phyloP scores from a whole-genome alignment of 495 filamentous ascomycete species.

The Talaromyces liani region DNA sequence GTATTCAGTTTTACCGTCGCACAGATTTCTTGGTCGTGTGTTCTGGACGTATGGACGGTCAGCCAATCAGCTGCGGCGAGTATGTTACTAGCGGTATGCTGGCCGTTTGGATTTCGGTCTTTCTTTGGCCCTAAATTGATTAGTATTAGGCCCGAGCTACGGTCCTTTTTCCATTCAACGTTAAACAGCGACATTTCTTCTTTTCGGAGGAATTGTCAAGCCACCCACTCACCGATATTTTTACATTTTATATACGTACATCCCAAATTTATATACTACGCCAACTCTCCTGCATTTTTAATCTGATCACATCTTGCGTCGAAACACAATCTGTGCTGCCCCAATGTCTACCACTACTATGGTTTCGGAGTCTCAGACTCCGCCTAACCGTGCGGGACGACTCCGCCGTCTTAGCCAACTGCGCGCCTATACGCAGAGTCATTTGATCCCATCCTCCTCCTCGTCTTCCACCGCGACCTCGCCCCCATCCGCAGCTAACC shows the following conservation, averaged over 20 bases:
- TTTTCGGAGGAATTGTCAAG: neutral
- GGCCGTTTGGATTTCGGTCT: neutral
- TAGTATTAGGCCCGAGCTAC: neutral
- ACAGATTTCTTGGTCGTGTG: neutral
- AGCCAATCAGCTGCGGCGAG: neutral
- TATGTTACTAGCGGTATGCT: neutral
- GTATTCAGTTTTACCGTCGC: neutral
- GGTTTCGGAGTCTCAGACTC: conserved; percentile 4
- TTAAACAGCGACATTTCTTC: neutral
- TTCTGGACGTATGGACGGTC: neutral
- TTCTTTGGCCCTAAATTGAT: neutral
- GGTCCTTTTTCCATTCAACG: neutral
- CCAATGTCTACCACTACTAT: neutral
- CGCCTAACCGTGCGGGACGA: conserved; percentile 35
- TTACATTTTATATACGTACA: neutral
- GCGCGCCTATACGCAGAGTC: conserved; percentile 61
- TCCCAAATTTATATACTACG: neutral
- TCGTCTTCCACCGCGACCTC: conserved; percentile 20
- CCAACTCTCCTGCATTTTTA: neutral
- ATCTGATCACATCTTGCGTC: neutral
- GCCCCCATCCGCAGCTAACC: conserved; percentile 21
- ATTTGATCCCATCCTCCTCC: conserved; percentile 47
- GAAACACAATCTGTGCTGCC: neutral
- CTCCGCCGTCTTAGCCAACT: conserved; percentile 69
- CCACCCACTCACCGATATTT: neutral